A percentile compares a stretch with the other conserved stretches of the same genome.
Conservation (phyloP, 2,329 filamentous ascomycete species). For the Microdochium trichocladiopsis region DNA sequence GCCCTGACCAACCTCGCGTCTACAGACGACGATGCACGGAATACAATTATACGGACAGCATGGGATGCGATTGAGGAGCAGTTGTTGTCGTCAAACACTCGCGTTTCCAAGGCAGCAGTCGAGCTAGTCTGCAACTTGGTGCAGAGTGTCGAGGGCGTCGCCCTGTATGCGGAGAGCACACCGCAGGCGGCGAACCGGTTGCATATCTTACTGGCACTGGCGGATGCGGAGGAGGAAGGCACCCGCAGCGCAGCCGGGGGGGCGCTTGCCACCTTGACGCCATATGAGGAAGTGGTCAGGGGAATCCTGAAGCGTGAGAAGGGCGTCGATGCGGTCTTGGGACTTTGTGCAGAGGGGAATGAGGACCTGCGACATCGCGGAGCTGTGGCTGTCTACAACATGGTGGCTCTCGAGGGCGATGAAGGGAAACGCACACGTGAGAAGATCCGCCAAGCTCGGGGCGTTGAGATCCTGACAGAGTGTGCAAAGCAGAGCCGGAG, state of each 20-base stretch:
- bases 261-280: conserved; percentile 76
- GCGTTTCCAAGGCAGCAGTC: conserved; percentile 75
- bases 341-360: conserved; percentile 65
- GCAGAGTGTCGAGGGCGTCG: conserved; percentile 57
- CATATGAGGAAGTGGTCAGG: conserved; percentile 66
- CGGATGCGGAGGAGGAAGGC: conserved; percentile 74
- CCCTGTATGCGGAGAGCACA: conserved; percentile 61
- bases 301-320: conserved; percentile 64
- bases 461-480: conserved; percentile 60
- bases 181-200: conserved; percentile 65
- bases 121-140: conserved; percentile 91
- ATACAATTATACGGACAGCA: conserved; percentile 63
- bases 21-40: conserved; percentile 58
- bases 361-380: conserved; percentile 67
- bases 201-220: conserved; percentile 78
- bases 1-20: conserved; percentile 92
- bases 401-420: conserved; percentile 61
- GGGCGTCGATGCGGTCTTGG: conserved; percentile 73
- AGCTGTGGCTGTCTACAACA: conserved; percentile 66
- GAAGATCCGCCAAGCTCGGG: conserved; percentile 55
- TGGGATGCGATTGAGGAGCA: conserved; percentile 79
- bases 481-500: conserved; percentile 63
- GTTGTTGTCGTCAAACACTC: conserved; percentile 66
- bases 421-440: conserved; percentile 53
- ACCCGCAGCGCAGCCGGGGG: conserved; percentile 83